Evolutionary conservation across 1,284 basidiomycete genomes (phyloP).

Genomic region (Singerocomus inundabilis): DNA sequence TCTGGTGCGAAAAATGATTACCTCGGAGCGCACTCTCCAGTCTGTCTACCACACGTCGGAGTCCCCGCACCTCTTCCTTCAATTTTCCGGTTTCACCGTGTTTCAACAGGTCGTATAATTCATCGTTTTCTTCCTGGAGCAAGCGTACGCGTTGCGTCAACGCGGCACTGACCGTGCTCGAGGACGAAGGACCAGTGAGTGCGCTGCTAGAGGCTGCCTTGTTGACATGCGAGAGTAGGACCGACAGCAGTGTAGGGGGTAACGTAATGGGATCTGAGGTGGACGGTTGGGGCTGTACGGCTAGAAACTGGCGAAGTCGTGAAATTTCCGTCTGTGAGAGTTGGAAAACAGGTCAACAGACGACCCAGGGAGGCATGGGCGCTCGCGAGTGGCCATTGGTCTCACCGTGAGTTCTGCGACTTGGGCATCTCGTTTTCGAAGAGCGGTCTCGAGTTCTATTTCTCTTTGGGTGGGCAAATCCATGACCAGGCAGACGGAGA

Average conservation of each 20-base stretch:
- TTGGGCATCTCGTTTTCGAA: slow-evolving; percentile 70
- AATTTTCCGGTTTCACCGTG: slow-evolving; percentile 68
- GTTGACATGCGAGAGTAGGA: slow-evolving; percentile 64
- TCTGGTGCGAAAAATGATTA: slow-evolving; percentile 32
- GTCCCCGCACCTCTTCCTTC: slow-evolving; percentile 73
- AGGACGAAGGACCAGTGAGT: slow-evolving; percentile 37
- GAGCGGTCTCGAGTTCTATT: slow-evolving; percentile 70
- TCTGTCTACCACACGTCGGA: slow-evolving; percentile 62
- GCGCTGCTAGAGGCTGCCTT: slow-evolving; percentile 33
- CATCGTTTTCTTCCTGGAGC: slow-evolving; percentile 81
- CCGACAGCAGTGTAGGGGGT: slow-evolving; percentile 63
- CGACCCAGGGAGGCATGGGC: slow-evolving; percentile 14
- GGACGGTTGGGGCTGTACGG: slow-evolving; percentile 50
- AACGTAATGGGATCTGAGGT: slow-evolving; percentile 60
- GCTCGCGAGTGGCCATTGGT: slow-evolving; percentile 9
- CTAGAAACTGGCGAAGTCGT: slow-evolving; percentile 60
- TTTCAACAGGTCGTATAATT: slow-evolving; percentile 70
- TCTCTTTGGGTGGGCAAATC: slow-evolving; percentile 70
- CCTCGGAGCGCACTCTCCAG: slow-evolving; percentile 73
- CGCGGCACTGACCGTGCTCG: slow-evolving; percentile 64
- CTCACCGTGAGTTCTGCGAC: slow-evolving; percentile 67
- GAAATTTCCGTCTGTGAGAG: slow-evolving; percentile 63
- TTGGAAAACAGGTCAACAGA: slow-evolving; percentile 20
- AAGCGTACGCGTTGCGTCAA: slow-evolving; percentile 67
- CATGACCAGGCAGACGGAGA: slow-evolving; percentile 41